phyloP scores from a whole-genome alignment of 1,139 yeast species.

The Cylindricascospora bacillispora region DNA sequence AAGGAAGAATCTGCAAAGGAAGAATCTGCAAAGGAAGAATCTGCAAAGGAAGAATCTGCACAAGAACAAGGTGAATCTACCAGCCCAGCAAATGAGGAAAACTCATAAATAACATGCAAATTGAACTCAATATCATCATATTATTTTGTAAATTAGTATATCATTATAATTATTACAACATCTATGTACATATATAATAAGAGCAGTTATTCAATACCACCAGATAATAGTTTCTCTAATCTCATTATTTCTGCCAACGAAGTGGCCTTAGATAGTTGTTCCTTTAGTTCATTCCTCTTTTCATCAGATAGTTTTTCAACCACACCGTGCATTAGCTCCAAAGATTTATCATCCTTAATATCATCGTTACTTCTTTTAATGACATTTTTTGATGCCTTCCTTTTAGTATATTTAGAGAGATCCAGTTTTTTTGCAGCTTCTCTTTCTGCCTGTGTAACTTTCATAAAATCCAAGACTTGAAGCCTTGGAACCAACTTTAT shows the following conservation, averaged over 20 bases:
- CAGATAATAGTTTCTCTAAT: constrained; percentile 37
- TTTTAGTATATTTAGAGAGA: neutral
- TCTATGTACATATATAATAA: too few relatives aligned
- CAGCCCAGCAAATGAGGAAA: too few relatives aligned
- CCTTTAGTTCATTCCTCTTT: constrained; percentile 34
- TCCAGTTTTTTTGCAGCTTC: constrained; percentile 10
- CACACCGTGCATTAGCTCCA: constrained; percentile 24
- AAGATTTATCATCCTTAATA: constrained; percentile 18
- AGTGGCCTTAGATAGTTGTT: constrained; percentile 46
- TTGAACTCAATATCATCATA: too few relatives aligned
- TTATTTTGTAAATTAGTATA: neutral
- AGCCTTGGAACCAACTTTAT: constrained; percentile 55
- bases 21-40: too few relatives aligned
- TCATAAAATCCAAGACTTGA: constrained; percentile 52
- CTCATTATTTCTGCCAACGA: constrained; percentile 63
- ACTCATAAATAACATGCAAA: too few relatives aligned
- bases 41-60: too few relatives aligned
- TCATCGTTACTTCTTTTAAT: neutral
- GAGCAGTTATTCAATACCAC: constrained; percentile 14
- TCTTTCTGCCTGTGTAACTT: constrained; percentile 48
- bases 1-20: too few relatives aligned
- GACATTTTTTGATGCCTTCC: neutral
- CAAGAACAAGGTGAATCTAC: too few relatives aligned
- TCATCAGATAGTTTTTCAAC: constrained; percentile 42
- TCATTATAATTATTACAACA: neutral